phyloP scores from a whole-genome alignment of 2,329 filamentous ascomycete species.

The Bipolaris sorokiniana region DNA sequence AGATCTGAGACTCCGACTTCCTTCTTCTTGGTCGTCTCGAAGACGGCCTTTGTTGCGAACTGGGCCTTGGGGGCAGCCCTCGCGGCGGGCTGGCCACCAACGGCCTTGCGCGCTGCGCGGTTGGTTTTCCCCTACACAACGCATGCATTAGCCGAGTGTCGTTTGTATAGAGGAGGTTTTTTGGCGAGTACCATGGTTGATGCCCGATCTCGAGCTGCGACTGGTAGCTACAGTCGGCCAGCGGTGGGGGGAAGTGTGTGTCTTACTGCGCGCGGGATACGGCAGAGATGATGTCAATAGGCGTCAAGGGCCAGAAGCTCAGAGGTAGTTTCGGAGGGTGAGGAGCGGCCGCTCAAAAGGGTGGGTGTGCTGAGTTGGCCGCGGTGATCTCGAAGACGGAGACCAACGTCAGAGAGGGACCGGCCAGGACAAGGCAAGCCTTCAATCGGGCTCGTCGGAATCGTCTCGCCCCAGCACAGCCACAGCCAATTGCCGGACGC shows the following conservation, averaged over 20 bases:
- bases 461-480: conserved; percentile 20
- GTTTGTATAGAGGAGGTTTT: conserved; percentile 7
- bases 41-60: conserved; percentile 93
- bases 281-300: conserved; percentile 3
- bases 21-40: conserved; percentile 97
- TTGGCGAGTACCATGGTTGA: conserved; percentile 42
- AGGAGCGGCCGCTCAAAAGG: conserved; percentile 16
- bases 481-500: conserved; percentile 20
- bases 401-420: conserved; percentile 17
- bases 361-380: conserved; percentile 15
- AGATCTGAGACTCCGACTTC: conserved; percentile 98
- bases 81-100: conserved; percentile 52
- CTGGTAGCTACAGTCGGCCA: conserved; percentile 17
- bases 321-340: not conserved
- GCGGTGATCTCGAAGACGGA: conserved; percentile 7
- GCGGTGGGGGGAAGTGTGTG: conserved; percentile 18
- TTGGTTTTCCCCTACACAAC: conserved; percentile 59
- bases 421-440: not conserved
- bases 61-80: conserved; percentile 56
- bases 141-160: conserved; percentile 26
- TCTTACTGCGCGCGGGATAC: conserved; percentile 6
- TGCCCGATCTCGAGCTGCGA: conserved; percentile 41
- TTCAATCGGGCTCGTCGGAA: conserved; percentile 16
- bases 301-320: conserved; percentile 6
- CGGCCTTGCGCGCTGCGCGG: conserved; percentile 62